These are phyloP conservation scores for Physaria fendleri DNA, from an alignment of 345 rosid species.

Conservation along the genomic window DNA sequence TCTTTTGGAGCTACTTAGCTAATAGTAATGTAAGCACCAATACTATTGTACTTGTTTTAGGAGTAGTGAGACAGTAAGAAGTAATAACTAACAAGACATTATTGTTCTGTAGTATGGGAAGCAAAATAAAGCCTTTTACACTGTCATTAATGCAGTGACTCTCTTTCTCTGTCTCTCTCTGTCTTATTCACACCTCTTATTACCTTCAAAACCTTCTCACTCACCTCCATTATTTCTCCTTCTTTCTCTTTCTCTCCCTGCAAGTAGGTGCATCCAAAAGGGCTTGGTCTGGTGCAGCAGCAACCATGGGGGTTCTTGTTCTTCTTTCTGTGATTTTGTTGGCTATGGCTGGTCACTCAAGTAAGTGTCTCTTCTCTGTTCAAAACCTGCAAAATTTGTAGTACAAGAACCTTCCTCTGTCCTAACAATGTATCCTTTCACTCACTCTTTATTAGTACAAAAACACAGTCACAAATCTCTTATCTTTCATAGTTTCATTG, in stretches of 20 bases:
- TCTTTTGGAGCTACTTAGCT: too few species aligned
- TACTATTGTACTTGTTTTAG: too few species aligned
- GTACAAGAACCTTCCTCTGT: neutral
- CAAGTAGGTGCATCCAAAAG: slow-evolving; percentile 5
- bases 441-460: slow-evolving; percentile 4
- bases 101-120: slow-evolving; percentile 24
- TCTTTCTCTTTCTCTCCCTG: neutral
- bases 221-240: neutral
- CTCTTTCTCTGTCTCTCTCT: slow-evolving; percentile 20
- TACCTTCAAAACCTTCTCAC: slow-evolving; percentile 15
- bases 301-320: slow-evolving; percentile 19
- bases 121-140: slow-evolving; percentile 11
- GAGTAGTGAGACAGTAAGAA: too few species aligned
- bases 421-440: slow-evolving; percentile 1
- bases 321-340: slow-evolving; percentile 39
- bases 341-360: slow-evolving; percentile 49
- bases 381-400: neutral
- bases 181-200: neutral
- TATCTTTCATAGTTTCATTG: neutral
- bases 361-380: slow-evolving; percentile 31
- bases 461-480: slow-evolving; percentile 9
- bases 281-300: slow-evolving; percentile 9
- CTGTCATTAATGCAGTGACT: slow-evolving; percentile 23
- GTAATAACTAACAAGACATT: slow-evolving; percentile 9
- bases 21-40: too few species aligned